phyloP scores from a whole-genome alignment of 345 rosid species.

The Litchi chinensis region DNA sequence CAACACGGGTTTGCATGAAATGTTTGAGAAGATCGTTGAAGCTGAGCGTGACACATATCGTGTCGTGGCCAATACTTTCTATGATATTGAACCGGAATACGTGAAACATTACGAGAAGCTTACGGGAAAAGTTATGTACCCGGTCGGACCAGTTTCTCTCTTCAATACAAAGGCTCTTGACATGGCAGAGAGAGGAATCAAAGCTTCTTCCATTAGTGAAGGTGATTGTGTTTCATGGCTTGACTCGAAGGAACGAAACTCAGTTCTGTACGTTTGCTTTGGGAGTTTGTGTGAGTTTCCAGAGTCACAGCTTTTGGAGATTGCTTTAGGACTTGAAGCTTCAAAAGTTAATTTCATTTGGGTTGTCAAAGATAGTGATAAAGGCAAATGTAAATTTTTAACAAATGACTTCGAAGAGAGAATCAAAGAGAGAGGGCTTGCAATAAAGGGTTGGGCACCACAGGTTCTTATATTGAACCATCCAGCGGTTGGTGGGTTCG shows the following conservation, averaged over 20 bases:
- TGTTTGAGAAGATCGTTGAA: neutral
- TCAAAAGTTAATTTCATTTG: neutral
- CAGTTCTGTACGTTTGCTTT: conserved; percentile 1
- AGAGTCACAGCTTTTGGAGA: conserved; percentile 2
- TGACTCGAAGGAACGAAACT: conserved; percentile 7
- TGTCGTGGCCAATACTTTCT: conserved; percentile 2
- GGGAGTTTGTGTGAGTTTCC: conserved; percentile 5
- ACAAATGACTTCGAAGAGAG: neutral
- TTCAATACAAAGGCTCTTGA: neutral
- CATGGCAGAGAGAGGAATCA: conserved; percentile 5
- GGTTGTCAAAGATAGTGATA: neutral
- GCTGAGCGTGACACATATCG: conserved; percentile 4
- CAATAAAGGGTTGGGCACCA: conserved; percentile 3
- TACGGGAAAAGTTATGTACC: neutral
- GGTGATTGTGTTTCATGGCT: neutral
- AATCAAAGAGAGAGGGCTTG: neutral
- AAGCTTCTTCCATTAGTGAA: neutral
- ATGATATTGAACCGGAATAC: conserved; percentile 3
- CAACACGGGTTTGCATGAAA: neutral
- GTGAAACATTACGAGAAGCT: conserved; percentile 5
- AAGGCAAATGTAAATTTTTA: neutral
- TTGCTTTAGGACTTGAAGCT: conserved; percentile 1
- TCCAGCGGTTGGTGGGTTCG: neutral
- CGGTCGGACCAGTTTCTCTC: neutral
- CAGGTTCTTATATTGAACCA: conserved; percentile 5